Evolutionary conservation across 805 yeast genomes (phyloP), one percentile per base, ranked within the genome.

Genomic region (Blastobotrys parvus): DNA sequence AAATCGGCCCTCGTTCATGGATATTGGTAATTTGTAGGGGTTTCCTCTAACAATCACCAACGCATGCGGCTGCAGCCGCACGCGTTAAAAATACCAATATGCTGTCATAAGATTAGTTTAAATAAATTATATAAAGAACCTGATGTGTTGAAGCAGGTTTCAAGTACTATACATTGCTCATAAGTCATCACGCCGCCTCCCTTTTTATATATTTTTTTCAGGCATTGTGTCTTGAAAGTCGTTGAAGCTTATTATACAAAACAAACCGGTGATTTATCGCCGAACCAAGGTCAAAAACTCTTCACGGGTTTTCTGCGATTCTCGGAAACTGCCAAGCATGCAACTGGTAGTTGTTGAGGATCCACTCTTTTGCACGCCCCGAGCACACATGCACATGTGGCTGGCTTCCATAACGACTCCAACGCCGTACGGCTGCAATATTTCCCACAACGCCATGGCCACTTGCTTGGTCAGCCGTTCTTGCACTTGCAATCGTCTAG

Each of bases 321-420:
- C 83, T 58, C 97, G 75, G 71, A 92, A 92, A 52, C 95, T 84
- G 7, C 98, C 98, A 55, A 92, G 73, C 97, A 92, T 90, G 60
- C 97, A 90, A 57, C 95, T 85, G 16, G 98, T 92, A 27, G 88
- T 80, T 2, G 98, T 92, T 16, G 84, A 75, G 16, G 95, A 83
- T 1, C 97, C 97, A 0, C 95, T 78, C 64, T 92, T 92, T 63
- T 92, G 97, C 21, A 92, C 86, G 44, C 98, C 98, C 60, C 98
- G 77, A 62, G 94, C 86, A 21, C 90, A 97, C 98, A 92, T 92
- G 64, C 98, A 92, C 98, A 92, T 92, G 61, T 92, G 98, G 2
- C 90, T 77, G 16, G 97, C 97, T 65, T 92, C 98, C 57, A 92
- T 88, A 21, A 92, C 97, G 33, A 92, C 98, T 1, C 97, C 98